A percentile compares a stretch with the other conserved stretches of the same genome.
Evolutionary conservation across 495 filamentous ascomycete genomes (phyloP).

Genomic region (Astrocystis sublimbata): DNA sequence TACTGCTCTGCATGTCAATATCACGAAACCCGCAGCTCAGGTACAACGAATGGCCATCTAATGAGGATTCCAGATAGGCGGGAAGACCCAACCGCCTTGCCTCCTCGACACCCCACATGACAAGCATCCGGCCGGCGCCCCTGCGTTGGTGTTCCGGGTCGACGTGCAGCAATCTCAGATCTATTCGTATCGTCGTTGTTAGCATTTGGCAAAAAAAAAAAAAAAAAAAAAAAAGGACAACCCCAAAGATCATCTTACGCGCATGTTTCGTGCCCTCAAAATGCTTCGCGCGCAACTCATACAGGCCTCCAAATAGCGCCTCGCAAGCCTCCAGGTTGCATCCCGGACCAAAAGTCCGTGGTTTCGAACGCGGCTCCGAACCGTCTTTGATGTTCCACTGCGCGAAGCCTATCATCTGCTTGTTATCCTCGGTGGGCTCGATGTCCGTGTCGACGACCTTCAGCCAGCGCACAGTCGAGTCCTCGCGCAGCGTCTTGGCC

Average conservation of each 20-base stretch:
- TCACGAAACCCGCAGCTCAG: constrained; percentile 33
- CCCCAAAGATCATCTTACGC: constrained; percentile 20
- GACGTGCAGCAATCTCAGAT: constrained; percentile 27
- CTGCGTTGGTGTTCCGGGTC: constrained; percentile 28
- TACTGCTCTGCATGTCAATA: constrained; percentile 13
- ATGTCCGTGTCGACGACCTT: constrained; percentile 37
- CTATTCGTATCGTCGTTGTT: constrained; percentile 15
- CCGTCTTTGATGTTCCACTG: constrained; percentile 37
- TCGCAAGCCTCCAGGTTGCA: constrained; percentile 36
- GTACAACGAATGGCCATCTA: constrained; percentile 30
- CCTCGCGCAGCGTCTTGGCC: constrained; percentile 14
- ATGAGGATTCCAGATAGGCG: constrained; percentile 35
- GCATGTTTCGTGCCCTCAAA: constrained; percentile 28
- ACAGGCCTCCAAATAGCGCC: constrained; percentile 31
- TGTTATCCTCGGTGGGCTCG: constrained; percentile 24
- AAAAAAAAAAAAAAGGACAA: background rate
- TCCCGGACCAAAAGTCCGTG: constrained; percentile 25
- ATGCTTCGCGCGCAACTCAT: background rate
- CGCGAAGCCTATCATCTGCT: constrained; percentile 36
- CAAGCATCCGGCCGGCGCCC: constrained; percentile 28
- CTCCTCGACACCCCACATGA: constrained; percentile 27
- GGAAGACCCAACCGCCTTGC: constrained; percentile 21
- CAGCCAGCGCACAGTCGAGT: constrained; percentile 31
- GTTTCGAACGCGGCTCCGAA: constrained; percentile 8
- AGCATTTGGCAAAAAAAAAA: background rate